Evolutionary conservation across 2,329 filamentous ascomycete genomes (phyloP).

Genomic region (Biscogniauxia mediterranea): DNA sequence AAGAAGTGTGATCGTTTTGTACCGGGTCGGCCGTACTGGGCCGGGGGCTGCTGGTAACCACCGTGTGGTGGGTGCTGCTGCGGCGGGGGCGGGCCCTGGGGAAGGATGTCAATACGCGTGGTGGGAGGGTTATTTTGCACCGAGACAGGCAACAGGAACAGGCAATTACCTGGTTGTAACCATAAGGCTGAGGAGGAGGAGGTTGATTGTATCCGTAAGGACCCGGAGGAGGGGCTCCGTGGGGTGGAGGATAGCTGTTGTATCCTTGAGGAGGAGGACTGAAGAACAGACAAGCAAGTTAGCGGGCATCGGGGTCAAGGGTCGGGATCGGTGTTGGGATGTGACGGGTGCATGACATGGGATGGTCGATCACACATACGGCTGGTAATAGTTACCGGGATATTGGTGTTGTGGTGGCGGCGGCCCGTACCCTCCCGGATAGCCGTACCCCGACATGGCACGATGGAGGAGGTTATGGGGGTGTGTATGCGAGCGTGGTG

Average conservation of each 20-base stretch:
- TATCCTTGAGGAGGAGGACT: slow-evolving; percentile 47
- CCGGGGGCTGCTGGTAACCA: slow-evolving; percentile 40
- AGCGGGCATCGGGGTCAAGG: slow-evolving; percentile 8
- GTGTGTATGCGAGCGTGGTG: neutral
- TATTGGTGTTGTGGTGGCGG: slow-evolving; percentile 33
- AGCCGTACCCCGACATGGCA: slow-evolving; percentile 35
- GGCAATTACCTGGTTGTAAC: slow-evolving; percentile 40
- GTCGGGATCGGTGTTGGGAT: neutral
- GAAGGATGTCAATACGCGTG: slow-evolving; percentile 15
- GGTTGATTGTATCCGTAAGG: slow-evolving; percentile 44
- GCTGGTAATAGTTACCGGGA: slow-evolving; percentile 31
- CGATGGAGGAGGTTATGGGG: slow-evolving; percentile 1
- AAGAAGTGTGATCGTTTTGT: slow-evolving; percentile 18
- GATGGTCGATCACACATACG: slow-evolving; percentile 24
- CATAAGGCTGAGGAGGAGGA: slow-evolving; percentile 48
- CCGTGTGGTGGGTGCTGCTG: slow-evolving; percentile 36
- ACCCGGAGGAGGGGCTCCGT: slow-evolving; percentile 34
- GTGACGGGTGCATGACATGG: slow-evolving; percentile 2
- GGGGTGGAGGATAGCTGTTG: slow-evolving; percentile 45
- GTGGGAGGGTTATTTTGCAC: slow-evolving; percentile 1
- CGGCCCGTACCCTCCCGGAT: slow-evolving; percentile 34
- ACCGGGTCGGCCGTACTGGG: slow-evolving; percentile 52
- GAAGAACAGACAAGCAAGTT: slow-evolving; percentile 9
- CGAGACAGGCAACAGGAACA: slow-evolving; percentile 2
- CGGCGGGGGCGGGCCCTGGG: slow-evolving; percentile 41